Conservation (phyloP, 148 eudicot species). For the Rhododendron ovatum region DNA sequence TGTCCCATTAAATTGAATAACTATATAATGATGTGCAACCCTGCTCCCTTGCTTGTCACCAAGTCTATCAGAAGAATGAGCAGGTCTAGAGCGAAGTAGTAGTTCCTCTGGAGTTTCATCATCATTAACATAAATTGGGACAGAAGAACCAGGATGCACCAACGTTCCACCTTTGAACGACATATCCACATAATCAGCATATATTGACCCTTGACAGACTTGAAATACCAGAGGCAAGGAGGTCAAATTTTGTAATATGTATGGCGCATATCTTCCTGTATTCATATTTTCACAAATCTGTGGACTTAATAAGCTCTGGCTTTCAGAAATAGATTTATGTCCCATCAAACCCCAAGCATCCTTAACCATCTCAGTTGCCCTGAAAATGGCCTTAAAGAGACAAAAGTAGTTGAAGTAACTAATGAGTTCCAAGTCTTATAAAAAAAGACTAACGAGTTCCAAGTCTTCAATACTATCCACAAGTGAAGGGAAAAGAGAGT, state of each 20-base stretch:
- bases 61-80: conserved; percentile 66
- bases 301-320: conserved; percentile 35
- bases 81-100: conserved; percentile 41
- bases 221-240: conserved; percentile 67
- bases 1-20: conserved; percentile 79
- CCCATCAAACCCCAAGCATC: conserved; percentile 53
- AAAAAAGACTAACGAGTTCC: not conserved
- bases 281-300: conserved; percentile 39
- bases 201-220: conserved; percentile 49
- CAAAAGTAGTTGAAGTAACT: not conserved
- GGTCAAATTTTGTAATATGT: conserved; percentile 73
- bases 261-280: conserved; percentile 78
- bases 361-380: conserved; percentile 65
- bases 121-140: conserved; percentile 68
- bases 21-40: conserved; percentile 66
- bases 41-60: conserved; percentile 47
- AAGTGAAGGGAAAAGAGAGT: not conserved
- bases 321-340: conserved; percentile 32
- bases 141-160: conserved; percentile 60
- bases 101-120: conserved; percentile 68
- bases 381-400: conserved; percentile 52
- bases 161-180: conserved; percentile 37
- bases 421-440: not conserved
- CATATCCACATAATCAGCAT: conserved; percentile 42
- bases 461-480: not conserved